A percentile compares a stretch with the other conserved stretches of the same genome.
These are phyloP conservation scores for Trichoderma parareesei DNA, from an alignment of 495 filamentous ascomycete species.

Conservation along the genomic window DNA sequence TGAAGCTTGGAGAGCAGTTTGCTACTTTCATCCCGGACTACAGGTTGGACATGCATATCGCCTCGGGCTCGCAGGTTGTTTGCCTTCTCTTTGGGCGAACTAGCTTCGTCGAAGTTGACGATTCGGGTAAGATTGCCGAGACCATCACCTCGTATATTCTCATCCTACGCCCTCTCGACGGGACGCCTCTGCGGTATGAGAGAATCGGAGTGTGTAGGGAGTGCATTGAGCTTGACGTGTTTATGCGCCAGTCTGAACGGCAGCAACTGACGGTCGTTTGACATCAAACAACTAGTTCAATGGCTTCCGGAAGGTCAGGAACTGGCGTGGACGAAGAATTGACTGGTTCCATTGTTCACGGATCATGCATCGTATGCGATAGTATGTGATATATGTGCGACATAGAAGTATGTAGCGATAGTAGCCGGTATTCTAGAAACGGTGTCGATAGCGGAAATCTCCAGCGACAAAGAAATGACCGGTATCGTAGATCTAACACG, in stretches of 20 bases:
- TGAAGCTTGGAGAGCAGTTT: not conserved
- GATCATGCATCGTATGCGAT: too few species aligned
- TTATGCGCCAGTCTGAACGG: not conserved
- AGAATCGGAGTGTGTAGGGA: not conserved
- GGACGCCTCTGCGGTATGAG: not conserved
- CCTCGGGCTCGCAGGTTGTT: not conserved
- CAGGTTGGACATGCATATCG: not conserved
- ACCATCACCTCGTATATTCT: not conserved
- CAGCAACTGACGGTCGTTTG: not conserved
- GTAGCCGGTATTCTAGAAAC: too few species aligned
- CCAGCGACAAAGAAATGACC: too few species aligned
- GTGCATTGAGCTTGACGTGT: not conserved
- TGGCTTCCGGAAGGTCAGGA: too few species aligned
- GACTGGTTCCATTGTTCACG: too few species aligned
- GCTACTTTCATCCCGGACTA: conserved; percentile 1
- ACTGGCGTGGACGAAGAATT: too few species aligned
- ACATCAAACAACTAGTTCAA: not conserved
- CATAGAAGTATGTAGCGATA: too few species aligned
- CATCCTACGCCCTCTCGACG: not conserved
- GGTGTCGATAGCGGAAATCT: too few species aligned
- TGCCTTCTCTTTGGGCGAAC: conserved; percentile 1
- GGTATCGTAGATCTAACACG: too few species aligned
- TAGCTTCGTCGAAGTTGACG: not conserved
- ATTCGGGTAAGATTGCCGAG: not conserved
- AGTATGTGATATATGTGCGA: too few species aligned